These are phyloP conservation scores for Trichosporon sp. DNA, from an alignment of 1,284 basidiomycete species.

Conservation along the genomic window DNA sequence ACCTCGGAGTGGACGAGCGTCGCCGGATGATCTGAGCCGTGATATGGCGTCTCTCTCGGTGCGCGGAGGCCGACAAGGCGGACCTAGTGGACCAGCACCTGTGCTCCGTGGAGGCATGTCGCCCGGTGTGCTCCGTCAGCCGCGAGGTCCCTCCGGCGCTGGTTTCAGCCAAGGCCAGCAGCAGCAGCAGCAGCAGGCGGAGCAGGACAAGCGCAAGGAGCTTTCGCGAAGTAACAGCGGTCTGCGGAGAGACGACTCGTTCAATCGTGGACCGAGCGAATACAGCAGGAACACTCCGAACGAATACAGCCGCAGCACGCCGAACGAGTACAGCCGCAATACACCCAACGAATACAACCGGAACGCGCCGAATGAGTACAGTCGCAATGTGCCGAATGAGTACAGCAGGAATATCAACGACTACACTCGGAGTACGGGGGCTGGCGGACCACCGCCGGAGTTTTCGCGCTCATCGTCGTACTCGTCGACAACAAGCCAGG, in stretches of 20 bases:
- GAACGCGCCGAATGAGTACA: not conserved
- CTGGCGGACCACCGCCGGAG: not conserved
- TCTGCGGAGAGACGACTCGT: not conserved
- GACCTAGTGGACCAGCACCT: not conserved
- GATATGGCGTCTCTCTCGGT: not conserved
- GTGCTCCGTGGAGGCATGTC: conserved; percentile 1
- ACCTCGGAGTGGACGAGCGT: not conserved
- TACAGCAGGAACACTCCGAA: not conserved
- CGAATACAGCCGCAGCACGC: not conserved
- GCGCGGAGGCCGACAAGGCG: not conserved
- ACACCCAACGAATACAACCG: not conserved
- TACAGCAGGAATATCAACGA: not conserved
- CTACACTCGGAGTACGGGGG: not conserved
- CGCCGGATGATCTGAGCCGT: not conserved
- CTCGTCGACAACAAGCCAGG: not conserved
- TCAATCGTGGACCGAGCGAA: not conserved
- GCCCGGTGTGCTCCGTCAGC: conserved; percentile 17
- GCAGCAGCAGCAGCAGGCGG: not conserved
- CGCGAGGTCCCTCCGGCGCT: conserved; percentile 9
- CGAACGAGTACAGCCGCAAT: not conserved
- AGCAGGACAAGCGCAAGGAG: not conserved
- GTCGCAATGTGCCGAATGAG: not conserved
- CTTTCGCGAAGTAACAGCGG: not conserved
- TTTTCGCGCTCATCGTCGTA: conserved; percentile 1
- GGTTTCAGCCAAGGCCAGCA: not conserved